These are phyloP conservation scores for Phytophthora chlamydospora DNA, from an alignment of 352 stramenopile genomes.

Conservation along the genomic window DNA sequence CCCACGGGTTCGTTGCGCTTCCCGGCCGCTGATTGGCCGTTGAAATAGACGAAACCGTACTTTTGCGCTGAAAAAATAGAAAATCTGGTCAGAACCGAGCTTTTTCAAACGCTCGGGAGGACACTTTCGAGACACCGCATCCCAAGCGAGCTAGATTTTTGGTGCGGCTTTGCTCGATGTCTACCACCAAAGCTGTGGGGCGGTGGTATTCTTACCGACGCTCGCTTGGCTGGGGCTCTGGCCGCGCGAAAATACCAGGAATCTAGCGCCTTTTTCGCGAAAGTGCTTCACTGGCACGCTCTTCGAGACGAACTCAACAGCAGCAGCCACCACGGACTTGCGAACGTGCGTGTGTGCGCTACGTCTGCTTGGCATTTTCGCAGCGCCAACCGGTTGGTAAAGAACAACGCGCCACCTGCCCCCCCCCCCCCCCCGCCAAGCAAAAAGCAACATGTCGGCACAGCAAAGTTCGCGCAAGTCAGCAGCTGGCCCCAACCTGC, in stretches of 20 bases:
- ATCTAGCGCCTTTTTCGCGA: slow-evolving; percentile 20
- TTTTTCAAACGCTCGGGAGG: slow-evolving; percentile 6
- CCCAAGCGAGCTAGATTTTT: no score
- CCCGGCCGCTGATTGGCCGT: background rate
- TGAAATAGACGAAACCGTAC: slow-evolving; percentile 5
- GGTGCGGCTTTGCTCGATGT: no score
- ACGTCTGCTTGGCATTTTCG: slow-evolving; percentile 21
- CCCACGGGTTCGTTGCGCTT: slow-evolving; percentile 1
- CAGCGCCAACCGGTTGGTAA: slow-evolving; percentile 20
- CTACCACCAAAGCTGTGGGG: background rate
- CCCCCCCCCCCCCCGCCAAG: no score
- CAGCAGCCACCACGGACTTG: slow-evolving; percentile 11
- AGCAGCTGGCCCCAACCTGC: slow-evolving; percentile 21
- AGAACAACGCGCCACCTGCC: slow-evolving; percentile 16
- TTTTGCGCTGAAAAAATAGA: slow-evolving; percentile 22
- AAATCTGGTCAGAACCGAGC: slow-evolving; percentile 14
- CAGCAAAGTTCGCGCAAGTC: slow-evolving; percentile 9
- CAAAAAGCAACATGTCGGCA: no score
- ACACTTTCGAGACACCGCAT: background rate
- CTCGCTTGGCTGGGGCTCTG: background rate
- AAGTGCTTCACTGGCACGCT: slow-evolving; percentile 9
- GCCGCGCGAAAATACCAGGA: slow-evolving; percentile 4
- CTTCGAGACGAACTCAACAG: no score
- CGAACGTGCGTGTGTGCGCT: slow-evolving; percentile 10
- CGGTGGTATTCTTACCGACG: slow-evolving; percentile 20